These are phyloP conservation scores for Rhizophagus sp. DNA, from an alignment of 192 early-diverging fungal species.

Conservation along the genomic window DNA sequence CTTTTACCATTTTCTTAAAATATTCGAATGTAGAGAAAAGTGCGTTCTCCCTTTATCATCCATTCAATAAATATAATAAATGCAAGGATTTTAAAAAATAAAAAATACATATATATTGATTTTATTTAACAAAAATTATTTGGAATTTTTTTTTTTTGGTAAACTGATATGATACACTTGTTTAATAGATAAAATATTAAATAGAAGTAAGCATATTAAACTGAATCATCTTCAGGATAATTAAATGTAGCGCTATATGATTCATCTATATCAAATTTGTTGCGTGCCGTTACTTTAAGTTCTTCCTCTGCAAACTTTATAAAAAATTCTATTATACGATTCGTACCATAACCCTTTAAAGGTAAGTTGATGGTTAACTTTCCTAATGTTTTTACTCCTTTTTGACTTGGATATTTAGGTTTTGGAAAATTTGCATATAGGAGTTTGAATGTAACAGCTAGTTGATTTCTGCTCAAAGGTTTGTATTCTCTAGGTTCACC, in stretches of 20 bases:
- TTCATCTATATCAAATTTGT: background rate
- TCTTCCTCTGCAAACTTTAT: conserved; percentile 21
- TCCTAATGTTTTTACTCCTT: background rate
- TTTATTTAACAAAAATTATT: too few relatives aligned
- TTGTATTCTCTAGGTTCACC: background rate
- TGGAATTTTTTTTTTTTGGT: too few relatives aligned
- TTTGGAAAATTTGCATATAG: background rate
- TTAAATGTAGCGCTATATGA: background rate
- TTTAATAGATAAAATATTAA: background rate
- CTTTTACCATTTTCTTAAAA: too few relatives aligned
- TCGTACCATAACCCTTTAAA: background rate
- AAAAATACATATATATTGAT: too few relatives aligned
- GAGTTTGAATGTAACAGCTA: background rate
- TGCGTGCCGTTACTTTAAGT: conserved; percentile 23
- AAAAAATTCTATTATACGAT: conserved; percentile 2
- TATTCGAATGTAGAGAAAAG: too few relatives aligned
- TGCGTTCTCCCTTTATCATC: too few relatives aligned
- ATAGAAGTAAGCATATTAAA: background rate
- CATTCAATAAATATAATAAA: too few relatives aligned
- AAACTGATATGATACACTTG: too few relatives aligned
- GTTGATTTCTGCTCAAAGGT: background rate
- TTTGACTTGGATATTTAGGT: conserved; percentile 5
- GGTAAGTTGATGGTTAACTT: background rate
- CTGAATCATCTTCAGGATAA: background rate
- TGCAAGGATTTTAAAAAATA: too few relatives aligned